Evolutionary conservation across 1,284 basidiomycete genomes (phyloP).

Genomic region (Tylopilus sp.): DNA sequence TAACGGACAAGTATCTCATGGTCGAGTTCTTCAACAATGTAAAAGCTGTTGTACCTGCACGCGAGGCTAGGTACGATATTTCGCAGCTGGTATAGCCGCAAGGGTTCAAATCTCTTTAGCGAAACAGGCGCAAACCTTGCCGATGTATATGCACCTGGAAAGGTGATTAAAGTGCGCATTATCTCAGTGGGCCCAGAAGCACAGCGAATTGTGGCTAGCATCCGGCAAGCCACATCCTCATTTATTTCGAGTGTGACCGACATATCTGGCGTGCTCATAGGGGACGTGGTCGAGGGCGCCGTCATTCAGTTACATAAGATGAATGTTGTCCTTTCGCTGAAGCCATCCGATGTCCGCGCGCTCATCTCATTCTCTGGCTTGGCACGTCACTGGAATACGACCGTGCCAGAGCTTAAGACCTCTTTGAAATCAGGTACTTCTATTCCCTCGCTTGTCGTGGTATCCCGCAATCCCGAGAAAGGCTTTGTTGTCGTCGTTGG

Average conservation of each 20-base stretch:
- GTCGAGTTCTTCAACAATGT: slow-evolving; percentile 91
- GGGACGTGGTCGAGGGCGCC: slow-evolving; percentile 66
- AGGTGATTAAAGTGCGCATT: slow-evolving; percentile 85
- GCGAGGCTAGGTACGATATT: slow-evolving; percentile 72
- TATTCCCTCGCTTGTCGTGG: slow-evolving; percentile 78
- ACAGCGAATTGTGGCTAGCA: slow-evolving; percentile 76
- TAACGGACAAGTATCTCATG: slow-evolving; percentile 73
- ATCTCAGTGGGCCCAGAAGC: slow-evolving; percentile 65
- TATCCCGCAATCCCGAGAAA: slow-evolving; percentile 87
- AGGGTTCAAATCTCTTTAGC: slow-evolving; percentile 12
- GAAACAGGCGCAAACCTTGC: slow-evolving; percentile 49
- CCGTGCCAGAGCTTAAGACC: slow-evolving; percentile 67
- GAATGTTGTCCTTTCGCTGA: slow-evolving; percentile 72
- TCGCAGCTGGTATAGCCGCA: neutral
- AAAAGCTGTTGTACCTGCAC: slow-evolving; percentile 78
- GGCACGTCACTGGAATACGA: slow-evolving; percentile 73
- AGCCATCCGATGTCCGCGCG: slow-evolving; percentile 71
- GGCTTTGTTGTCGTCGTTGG: slow-evolving; percentile 85
- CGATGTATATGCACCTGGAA: slow-evolving; percentile 75
- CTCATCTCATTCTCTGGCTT: slow-evolving; percentile 85
- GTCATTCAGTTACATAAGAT: slow-evolving; percentile 82
- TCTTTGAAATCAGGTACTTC: slow-evolving; percentile 70
- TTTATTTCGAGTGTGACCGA: slow-evolving; percentile 52
- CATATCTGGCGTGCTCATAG: slow-evolving; percentile 72
- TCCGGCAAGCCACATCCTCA: slow-evolving; percentile 73